Evolutionary conservation across 2,329 filamentous ascomycete genomes (phyloP).

Genomic region (Neodidymelliopsis sp.): DNA sequence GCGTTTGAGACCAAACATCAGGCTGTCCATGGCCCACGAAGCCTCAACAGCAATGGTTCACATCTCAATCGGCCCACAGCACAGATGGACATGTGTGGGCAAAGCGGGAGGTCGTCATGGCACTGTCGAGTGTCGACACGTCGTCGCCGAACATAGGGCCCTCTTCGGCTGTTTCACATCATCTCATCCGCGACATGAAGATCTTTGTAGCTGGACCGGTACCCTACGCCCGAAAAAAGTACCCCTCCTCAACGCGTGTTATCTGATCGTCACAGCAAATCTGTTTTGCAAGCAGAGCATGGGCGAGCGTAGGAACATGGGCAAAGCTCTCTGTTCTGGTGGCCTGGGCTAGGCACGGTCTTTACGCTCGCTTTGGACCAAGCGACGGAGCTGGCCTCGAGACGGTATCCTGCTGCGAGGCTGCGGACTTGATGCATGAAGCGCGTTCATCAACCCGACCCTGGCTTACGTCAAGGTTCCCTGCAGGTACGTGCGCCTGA

Average conservation of each 20-base stretch:
- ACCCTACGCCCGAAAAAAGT: slow-evolving; percentile 23
- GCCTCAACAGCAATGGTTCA: slow-evolving; percentile 22
- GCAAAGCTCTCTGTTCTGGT: slow-evolving; percentile 6
- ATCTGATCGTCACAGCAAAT: slow-evolving; percentile 13
- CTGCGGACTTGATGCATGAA: slow-evolving; percentile 21
- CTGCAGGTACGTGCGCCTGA: slow-evolving; percentile 26
- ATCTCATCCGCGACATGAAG: slow-evolving; percentile 23
- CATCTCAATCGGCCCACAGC: slow-evolving; percentile 18
- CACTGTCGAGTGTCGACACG: slow-evolving; percentile 15
- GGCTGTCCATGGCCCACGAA: slow-evolving; percentile 4
- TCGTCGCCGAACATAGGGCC: slow-evolving; percentile 25
- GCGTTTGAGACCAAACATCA: slow-evolving; percentile 20
- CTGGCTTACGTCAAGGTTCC: slow-evolving; percentile 19
- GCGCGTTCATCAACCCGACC: slow-evolving; percentile 25
- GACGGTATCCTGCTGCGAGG: slow-evolving; percentile 15
- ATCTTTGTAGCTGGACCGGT: slow-evolving; percentile 34
- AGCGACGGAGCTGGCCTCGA: slow-evolving; percentile 13
- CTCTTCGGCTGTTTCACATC: slow-evolving; percentile 40
- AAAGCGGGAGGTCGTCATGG: slow-evolving; percentile 27
- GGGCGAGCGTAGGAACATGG: slow-evolving; percentile 1
- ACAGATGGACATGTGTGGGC: slow-evolving; percentile 24
- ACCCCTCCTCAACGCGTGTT: slow-evolving; percentile 12
- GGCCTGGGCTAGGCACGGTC: slow-evolving; percentile 8
- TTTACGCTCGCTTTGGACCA: slow-evolving; percentile 11
- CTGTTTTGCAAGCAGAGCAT: slow-evolving; percentile 1